Evolutionary conservation across 306 rosid genomes (phyloP).

Genomic region (Quercus wislizeni): DNA sequence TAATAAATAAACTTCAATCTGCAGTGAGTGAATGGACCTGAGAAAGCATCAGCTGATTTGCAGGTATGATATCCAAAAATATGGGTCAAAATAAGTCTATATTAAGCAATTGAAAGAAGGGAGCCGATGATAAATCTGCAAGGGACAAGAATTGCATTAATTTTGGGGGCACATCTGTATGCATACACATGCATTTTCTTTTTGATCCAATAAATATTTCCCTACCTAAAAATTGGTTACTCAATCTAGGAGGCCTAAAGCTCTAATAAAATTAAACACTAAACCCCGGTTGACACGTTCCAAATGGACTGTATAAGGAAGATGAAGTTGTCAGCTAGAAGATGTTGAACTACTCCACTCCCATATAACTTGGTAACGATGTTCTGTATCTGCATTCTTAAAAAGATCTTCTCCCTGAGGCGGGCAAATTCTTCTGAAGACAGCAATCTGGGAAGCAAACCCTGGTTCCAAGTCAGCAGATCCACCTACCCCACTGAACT

Average conservation of each 20-base stretch:
- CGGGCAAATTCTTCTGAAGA: constrained; percentile 51
- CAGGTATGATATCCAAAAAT: too few relatives aligned
- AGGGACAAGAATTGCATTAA: neutral
- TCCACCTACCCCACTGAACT: constrained; percentile 92
- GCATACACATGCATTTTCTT: neutral
- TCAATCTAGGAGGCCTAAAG: neutral
- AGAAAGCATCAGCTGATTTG: too few relatives aligned
- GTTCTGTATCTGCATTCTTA: constrained; percentile 28
- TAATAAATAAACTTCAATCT: too few relatives aligned
- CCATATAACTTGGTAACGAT: constrained; percentile 50
- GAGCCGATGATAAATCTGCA: neutral
- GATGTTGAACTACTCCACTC: constrained; percentile 49
- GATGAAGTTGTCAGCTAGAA: neutral
- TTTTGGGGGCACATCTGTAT: neutral
- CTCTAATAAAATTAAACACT: neutral
- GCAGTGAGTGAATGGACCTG: too few relatives aligned
- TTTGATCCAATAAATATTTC: neutral
- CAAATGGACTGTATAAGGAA: constrained; percentile 11
- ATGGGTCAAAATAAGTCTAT: too few relatives aligned
- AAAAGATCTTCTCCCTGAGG: constrained; percentile 15
- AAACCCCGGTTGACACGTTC: neutral
- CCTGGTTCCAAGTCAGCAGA: constrained; percentile 79
- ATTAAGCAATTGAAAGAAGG: neutral
- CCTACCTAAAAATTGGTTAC: neutral
- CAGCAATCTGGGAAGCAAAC: constrained; percentile 96